Percentiles rank a stretch among this genome's conserved stretches.
phyloP scores from a whole-genome alignment of 805 yeast species.

The Candida palmyrensis region DNA sequence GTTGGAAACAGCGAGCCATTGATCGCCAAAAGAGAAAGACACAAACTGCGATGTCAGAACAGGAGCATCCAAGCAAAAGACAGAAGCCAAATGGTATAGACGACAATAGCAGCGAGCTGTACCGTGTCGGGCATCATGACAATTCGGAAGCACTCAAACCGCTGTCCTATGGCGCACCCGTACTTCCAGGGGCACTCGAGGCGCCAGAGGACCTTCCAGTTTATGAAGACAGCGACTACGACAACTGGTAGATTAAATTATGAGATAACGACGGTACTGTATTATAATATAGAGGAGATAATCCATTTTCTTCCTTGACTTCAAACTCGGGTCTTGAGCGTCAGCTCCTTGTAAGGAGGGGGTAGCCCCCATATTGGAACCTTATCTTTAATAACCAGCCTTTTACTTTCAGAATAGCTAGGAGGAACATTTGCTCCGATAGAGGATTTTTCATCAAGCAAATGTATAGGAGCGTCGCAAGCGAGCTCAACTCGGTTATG shows the following conservation, averaged over 20 bases:
- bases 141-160: too few species aligned
- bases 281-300: too few species aligned
- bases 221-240: constrained; percentile 37
- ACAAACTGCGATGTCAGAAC: constrained; percentile 1
- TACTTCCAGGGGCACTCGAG: too few species aligned
- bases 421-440: not conserved
- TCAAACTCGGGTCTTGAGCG: not conserved
- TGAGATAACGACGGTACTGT: too few species aligned
- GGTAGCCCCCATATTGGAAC: not conserved
- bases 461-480: not conserved
- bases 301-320: not conserved
- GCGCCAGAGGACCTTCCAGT: constrained; percentile 36
- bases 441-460: not conserved
- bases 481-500: not conserved
- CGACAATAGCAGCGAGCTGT: constrained; percentile 5
- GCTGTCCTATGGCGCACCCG: too few species aligned
- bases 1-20: constrained; percentile 58
- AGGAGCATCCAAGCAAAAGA: too few species aligned
- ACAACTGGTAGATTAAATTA: constrained; percentile 6
- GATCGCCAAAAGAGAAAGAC: constrained; percentile 25
- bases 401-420: not conserved
- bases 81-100: too few species aligned
- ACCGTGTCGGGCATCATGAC: too few species aligned
- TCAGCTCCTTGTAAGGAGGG: not conserved
- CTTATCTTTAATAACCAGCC: not conserved